A percentile compares a stretch with the other conserved stretches of the same genome.
Conservation (phyloP, 345 rosid genomes). For the Cardamine resedifolia region DNA sequence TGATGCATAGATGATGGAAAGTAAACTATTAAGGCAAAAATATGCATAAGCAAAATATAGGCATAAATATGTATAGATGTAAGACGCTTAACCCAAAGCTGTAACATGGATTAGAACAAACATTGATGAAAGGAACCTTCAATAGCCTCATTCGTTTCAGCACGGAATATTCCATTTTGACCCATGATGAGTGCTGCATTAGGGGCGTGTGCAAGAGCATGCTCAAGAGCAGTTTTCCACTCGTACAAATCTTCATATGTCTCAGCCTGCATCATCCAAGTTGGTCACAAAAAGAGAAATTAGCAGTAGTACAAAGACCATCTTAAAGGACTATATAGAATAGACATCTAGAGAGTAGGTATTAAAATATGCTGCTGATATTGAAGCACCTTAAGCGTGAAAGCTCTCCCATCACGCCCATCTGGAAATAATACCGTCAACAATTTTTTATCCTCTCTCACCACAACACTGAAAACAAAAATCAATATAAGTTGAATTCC, state of each 20-base stretch:
- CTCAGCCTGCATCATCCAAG: slow-evolving; percentile 66
- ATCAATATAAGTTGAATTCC: slow-evolving; percentile 5
- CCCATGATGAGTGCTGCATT: slow-evolving; percentile 97
- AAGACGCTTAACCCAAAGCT: slow-evolving; percentile 4
- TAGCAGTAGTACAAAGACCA: slow-evolving; percentile 6
- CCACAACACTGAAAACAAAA: slow-evolving; percentile 76
- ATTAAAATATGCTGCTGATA: slow-evolving; percentile 15
- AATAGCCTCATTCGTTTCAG: slow-evolving; percentile 64
- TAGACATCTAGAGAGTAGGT: slow-evolving; percentile 10
- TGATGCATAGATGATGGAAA: slow-evolving; percentile 13
- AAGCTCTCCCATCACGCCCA: slow-evolving; percentile 99
- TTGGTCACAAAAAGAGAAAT: slow-evolving; percentile 13
- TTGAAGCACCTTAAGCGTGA: slow-evolving; percentile 85
- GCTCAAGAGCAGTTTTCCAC: slow-evolving; percentile 95
- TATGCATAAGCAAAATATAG: slow-evolving; percentile 12
- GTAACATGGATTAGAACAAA: slow-evolving; percentile 41
- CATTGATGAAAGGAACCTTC: slow-evolving; percentile 90
- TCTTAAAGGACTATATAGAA: slow-evolving; percentile 3
- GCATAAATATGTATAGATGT: slow-evolving; percentile 15
- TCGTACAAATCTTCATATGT: slow-evolving; percentile 87
- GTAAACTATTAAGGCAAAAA: slow-evolving; percentile 12
- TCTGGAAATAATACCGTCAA: slow-evolving; percentile 96
- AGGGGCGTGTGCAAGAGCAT: slow-evolving; percentile 94
- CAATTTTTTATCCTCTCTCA: slow-evolving; percentile 91
- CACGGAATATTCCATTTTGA: slow-evolving; percentile 80